phyloP scores from a whole-genome alignment of 768 basidiomycete species.

The Phlebiopsis flavidoalba region DNA sequence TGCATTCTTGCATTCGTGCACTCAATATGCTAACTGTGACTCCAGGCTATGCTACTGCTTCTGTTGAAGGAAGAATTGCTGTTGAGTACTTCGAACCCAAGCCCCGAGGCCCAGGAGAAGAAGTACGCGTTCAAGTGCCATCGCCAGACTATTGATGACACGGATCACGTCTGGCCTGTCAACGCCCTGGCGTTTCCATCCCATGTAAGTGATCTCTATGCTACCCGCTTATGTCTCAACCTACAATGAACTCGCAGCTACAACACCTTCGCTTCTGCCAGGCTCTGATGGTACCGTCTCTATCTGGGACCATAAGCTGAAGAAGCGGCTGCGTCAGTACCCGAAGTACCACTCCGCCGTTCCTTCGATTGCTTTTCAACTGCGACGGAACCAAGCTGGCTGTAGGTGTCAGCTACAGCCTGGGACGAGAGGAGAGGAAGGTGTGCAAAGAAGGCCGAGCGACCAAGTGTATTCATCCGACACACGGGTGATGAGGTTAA shows the following conservation, averaged over 20 bases:
- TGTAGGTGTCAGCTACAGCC: constrained; percentile 88
- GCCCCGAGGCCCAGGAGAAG: constrained; percentile 68
- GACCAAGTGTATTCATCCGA: constrained; percentile 57
- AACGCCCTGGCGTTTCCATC: constrained; percentile 92
- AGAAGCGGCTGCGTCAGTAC: constrained; percentile 91
- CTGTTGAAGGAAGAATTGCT: constrained; percentile 93
- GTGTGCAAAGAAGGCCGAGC: constrained; percentile 57
- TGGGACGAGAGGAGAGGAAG: constrained; percentile 78
- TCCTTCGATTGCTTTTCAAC: constrained; percentile 75
- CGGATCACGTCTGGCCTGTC: constrained; percentile 96
- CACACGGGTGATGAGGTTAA: constrained; percentile 75
- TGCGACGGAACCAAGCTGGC: constrained; percentile 76
- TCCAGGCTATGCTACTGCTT: constrained; percentile 82
- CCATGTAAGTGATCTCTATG: constrained; percentile 39
- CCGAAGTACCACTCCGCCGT: constrained; percentile 73
- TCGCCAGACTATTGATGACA: constrained; percentile 81
- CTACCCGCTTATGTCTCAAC: constrained; percentile 18
- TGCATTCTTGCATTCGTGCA: constrained; percentile 4
- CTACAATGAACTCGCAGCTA: constrained; percentile 39
- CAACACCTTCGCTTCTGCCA: constrained; percentile 93
- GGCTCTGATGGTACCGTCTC: constrained; percentile 94
- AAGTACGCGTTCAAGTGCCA: constrained; percentile 99
- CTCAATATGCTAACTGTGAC: neutral
- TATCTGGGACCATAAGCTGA: constrained; percentile 96
- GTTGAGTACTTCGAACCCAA: constrained; percentile 95